These are phyloP conservation scores for Penicillium vulpinum DNA, from an alignment of 2,329 filamentous ascomycete species.

Conservation along the genomic window DNA sequence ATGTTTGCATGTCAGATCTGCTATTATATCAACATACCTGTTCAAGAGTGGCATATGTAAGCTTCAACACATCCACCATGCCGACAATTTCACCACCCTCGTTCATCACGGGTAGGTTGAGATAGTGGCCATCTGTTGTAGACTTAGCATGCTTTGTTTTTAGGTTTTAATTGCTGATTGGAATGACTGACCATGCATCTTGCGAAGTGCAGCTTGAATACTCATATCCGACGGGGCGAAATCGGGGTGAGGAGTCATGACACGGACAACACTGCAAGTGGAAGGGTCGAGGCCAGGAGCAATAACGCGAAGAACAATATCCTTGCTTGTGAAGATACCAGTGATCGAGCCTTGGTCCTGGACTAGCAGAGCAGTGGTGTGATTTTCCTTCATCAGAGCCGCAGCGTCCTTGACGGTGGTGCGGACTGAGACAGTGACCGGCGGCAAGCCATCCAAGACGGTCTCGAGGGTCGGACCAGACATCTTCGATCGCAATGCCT, in stretches of 20 bases:
- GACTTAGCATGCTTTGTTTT: constrained; percentile 8
- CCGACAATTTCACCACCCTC: constrained; percentile 95
- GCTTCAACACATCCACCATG: constrained; percentile 98
- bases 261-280: constrained; percentile 95
- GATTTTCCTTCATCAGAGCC: constrained; percentile 96
- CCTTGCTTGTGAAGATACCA: constrained; percentile 99
- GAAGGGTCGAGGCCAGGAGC: constrained; percentile 90
- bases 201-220: constrained; percentile 94
- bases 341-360: constrained; percentile 97
- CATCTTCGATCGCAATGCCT: constrained; percentile 94
- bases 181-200: constrained; percentile 85
- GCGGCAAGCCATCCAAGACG: constrained; percentile 86
- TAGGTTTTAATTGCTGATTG: background rate
- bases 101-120: constrained; percentile 98
- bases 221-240: constrained; percentile 99
- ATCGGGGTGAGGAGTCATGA: constrained; percentile 98
- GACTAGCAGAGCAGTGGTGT: constrained; percentile 92
- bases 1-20: background rate
- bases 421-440: constrained; percentile 90
- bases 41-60: constrained; percentile 96
- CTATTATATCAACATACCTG: constrained; percentile 60
- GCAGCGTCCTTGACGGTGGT: constrained; percentile 97
- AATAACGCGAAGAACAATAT: constrained; percentile 96
- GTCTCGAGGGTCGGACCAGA: constrained; percentile 95
- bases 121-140: constrained; percentile 83